Evolutionary conservation across 148 eudicot genomes (phyloP).

Genomic region (Rhododendron molle): DNA sequence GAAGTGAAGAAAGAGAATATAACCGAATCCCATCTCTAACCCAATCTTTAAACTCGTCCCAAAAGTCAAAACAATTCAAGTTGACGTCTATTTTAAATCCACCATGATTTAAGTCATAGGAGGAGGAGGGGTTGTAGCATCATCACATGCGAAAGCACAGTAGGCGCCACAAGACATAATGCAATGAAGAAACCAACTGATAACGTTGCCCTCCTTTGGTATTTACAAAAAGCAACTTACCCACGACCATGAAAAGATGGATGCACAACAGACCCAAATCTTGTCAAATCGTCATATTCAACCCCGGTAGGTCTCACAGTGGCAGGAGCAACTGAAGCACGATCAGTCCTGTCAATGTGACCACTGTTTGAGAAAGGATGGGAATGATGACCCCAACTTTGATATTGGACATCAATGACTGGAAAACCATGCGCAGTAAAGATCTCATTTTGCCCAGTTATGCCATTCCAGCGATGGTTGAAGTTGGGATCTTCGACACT

Average conservation of each 20-base stretch:
- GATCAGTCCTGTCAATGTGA: constrained; percentile 15
- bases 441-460: constrained; percentile 21
- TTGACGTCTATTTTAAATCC: not conserved
- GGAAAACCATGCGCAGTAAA: constrained; percentile 20
- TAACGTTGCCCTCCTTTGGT: not conserved
- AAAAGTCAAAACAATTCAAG: not conserved
- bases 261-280: constrained; percentile 22
- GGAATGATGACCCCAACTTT: constrained; percentile 22
- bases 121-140: not conserved
- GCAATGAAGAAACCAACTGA: not conserved
- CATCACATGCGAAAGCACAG: not conserved
- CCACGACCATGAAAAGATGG: constrained; percentile 22
- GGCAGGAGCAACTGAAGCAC: constrained; percentile 15
- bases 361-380: constrained; percentile 16
- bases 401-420: constrained; percentile 18
- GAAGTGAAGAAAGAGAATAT: not conserved
- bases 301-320: constrained; percentile 24
- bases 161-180: not conserved
- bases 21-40: not conserved
- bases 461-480: constrained; percentile 20
- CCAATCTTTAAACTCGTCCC: not conserved
- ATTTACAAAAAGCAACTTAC: constrained; percentile 15
- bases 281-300: constrained; percentile 17
- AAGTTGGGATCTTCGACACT: constrained; percentile 22
- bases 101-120: not conserved